Percentiles rank a stretch among this genome's conserved stretches.
Conservation (phyloP, 768 basidiomycete genomes). For the Calocybe gangraenosa region DNA sequence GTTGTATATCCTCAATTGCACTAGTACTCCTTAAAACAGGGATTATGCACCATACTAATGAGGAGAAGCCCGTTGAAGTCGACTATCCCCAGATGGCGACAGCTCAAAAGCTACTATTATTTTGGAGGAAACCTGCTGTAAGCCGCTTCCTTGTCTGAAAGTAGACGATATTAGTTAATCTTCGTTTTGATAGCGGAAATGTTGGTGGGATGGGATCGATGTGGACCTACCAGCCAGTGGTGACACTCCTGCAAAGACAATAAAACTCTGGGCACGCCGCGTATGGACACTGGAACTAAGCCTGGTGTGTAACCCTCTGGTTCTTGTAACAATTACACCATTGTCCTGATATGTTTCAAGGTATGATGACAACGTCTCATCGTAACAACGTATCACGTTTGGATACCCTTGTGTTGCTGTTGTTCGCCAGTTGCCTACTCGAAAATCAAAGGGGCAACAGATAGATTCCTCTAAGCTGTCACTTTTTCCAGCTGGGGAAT, state of each 20-base stretch:
- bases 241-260: slow-evolving; percentile 44
- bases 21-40: slow-evolving; percentile 97
- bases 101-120: slow-evolving; percentile 92
- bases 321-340: not conserved
- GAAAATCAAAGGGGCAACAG: slow-evolving; percentile 3
- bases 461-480: not conserved
- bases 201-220: slow-evolving; percentile 99
- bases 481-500: slow-evolving; percentile 2
- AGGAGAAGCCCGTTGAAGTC: slow-evolving; percentile 71
- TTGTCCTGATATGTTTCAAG: slow-evolving; percentile 9
- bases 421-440: slow-evolving; percentile 5
- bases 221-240: slow-evolving; percentile 69
- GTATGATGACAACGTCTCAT: slow-evolving; percentile 14
- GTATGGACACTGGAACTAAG: slow-evolving; percentile 99
- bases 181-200: slow-evolving; percentile 71
- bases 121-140: slow-evolving; percentile 99
- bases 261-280: slow-evolving; percentile 95
- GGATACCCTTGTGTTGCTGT: slow-evolving; percentile 18
- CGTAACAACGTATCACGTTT: not conserved
- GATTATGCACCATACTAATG: slow-evolving; percentile 71
- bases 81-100: slow-evolving; percentile 95
- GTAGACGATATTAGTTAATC: slow-evolving; percentile 1
- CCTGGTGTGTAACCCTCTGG: slow-evolving; percentile 51
- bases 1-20: slow-evolving; percentile 97
- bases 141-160: slow-evolving; percentile 27